Evolutionary conservation across 768 basidiomycete species (phyloP), one percentile per base, ranked within the genome.

Genomic region (Pleurotus eryngii): DNA sequence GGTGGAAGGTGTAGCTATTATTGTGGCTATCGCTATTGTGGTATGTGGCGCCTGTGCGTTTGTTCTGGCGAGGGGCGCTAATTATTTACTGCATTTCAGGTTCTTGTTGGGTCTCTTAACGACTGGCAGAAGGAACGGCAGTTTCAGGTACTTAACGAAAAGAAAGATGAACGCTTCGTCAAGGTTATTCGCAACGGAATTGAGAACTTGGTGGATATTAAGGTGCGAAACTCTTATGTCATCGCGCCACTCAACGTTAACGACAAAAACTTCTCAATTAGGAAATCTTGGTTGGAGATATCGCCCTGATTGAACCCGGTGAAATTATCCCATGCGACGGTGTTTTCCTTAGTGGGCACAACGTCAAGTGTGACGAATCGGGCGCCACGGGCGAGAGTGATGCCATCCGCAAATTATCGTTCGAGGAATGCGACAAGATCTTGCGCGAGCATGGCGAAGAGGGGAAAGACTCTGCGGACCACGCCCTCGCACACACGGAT

Each of bases 91-190:
- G 59, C 30, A 35, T 3, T 8, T 3, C 30, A 90, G 88, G 87
- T 92, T 57, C 64, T 93, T 43, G 96, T 99, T 57, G 96, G 96
- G 27, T 94, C 95, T 11, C 63, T 98, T 45, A 98, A 98, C 66
- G 97, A 99, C 72, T 99, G 92, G 89, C 95, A 98, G 72, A 98
- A 98, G 72, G 97, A 99, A 71, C 86, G 87, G 1, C 97, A 98
- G 72, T 99, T 99, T 77, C 86, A 88, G 65, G 79, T 77, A 17
- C 81, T 99, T 42, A 98, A 98, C 66, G 91, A 90, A 63, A 90
- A 95, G 73, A 96, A 96, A 72, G 96, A 98, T 57, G 97, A 96
- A 63, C 90, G 97, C 24, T 84, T 81, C 4, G 85, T 94, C 63
- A 94, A 94, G 71, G 87, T 89, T 51, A 86, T 93, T 59, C 86